Evolutionary conservation across 2,329 filamentous ascomycete species (phyloP).

Genomic region (Fusarium transvaalense): DNA sequence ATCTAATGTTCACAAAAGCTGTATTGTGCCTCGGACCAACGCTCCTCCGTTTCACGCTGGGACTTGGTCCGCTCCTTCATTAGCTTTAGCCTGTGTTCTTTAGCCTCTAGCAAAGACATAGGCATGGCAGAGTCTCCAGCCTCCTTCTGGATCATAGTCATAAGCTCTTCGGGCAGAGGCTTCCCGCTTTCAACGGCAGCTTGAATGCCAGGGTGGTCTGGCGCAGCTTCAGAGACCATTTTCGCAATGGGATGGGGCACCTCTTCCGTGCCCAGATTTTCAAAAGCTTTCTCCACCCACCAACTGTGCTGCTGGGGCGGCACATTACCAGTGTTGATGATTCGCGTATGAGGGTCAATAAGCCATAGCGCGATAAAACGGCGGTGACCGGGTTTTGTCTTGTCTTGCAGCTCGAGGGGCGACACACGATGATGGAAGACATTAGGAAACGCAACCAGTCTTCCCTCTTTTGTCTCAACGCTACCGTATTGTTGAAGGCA

Average conservation of each 20-base stretch:
- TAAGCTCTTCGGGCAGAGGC: conserved; percentile 23
- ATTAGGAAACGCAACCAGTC: conserved; percentile 38
- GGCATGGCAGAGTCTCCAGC: not conserved
- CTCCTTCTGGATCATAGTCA: conserved; percentile 17
- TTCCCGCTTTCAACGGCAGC: not conserved
- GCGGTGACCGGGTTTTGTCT: conserved; percentile 62
- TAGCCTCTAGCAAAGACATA: conserved; percentile 35
- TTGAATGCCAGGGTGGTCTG: not conserved
- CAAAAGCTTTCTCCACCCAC: conserved; percentile 45
- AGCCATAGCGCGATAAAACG: conserved; percentile 67
- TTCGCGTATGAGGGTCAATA: conserved; percentile 61
- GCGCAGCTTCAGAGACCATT: not conserved
- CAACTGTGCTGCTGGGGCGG: conserved; percentile 52
- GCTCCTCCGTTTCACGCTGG: not conserved
- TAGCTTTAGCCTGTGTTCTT: conserved; percentile 28
- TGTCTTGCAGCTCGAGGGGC: conserved; percentile 61
- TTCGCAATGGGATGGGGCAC: conserved; percentile 12
- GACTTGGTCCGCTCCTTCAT: conserved; percentile 24
- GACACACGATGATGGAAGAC: conserved; percentile 41
- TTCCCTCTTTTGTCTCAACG: conserved; percentile 36
- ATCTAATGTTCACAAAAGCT: conserved; percentile 40
- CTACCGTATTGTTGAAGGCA: conserved; percentile 38
- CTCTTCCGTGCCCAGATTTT: not conserved
- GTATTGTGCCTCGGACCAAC: not conserved
- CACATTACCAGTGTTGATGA: conserved; percentile 53